Conservation (phyloP, 768 basidiomycete genomes). For the Mycena rosella region DNA sequence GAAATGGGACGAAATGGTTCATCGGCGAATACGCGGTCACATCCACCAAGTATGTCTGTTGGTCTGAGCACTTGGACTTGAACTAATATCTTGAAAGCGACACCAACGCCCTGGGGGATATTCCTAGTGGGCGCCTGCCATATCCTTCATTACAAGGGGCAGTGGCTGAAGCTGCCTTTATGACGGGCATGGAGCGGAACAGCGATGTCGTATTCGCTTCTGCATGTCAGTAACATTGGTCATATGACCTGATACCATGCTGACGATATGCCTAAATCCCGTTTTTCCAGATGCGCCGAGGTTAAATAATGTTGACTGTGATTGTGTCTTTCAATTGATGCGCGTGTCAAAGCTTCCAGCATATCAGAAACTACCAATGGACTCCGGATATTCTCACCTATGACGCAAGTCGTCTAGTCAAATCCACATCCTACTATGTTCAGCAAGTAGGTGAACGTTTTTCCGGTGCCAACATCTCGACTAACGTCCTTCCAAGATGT, state of each 20-base stretch:
- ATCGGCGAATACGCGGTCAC: conserved; percentile 69
- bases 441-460: conserved; percentile 46
- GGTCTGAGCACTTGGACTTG: too few species aligned
- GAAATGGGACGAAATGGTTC: conserved; percentile 67
- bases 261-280: conserved; percentile 7
- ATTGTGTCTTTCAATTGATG: conserved; percentile 1
- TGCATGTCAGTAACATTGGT: conserved; percentile 51
- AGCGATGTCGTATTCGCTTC: conserved; percentile 70
- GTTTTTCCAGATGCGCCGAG: conserved; percentile 46
- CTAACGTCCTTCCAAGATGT: conserved; percentile 44
- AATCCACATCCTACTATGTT: conserved; percentile 53
- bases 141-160: conserved; percentile 55
- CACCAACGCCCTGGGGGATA: conserved; percentile 43
- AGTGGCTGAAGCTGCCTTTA: conserved; percentile 68
- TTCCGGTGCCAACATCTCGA: not conserved
- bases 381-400: conserved; percentile 55
- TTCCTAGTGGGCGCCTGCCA: conserved; percentile 45
- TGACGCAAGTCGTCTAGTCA: conserved; percentile 51
- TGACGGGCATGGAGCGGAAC: conserved; percentile 72
- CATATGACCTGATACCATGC: not conserved
- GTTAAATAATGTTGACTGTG: conserved; percentile 22
- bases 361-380: conserved; percentile 53
- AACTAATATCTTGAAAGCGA: conserved; percentile 37
- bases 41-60: conserved; percentile 45
- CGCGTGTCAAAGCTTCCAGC: conserved; percentile 44